Conservation (phyloP, 2,329 filamentous ascomycete species). For the Fusarium marasasianum region DNA sequence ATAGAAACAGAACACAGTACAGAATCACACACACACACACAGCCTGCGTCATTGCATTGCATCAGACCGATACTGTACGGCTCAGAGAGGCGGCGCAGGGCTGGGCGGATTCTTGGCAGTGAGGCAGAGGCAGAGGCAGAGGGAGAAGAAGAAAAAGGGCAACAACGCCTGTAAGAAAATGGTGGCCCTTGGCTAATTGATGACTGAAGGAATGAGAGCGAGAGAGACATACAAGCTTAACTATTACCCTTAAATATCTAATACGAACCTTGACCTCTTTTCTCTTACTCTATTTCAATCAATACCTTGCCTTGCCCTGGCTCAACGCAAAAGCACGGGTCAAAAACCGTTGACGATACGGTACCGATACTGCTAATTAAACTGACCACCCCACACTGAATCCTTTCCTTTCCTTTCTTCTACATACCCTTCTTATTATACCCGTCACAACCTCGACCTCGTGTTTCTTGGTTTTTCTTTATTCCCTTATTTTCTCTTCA, state of each 20-base stretch:
- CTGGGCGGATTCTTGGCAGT: constrained; percentile 31
- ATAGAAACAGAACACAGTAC: background rate
- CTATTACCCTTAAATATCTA: background rate
- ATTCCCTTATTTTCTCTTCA: background rate
- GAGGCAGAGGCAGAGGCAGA: constrained; percentile 8
- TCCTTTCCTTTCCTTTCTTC: background rate
- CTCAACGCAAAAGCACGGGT: constrained; percentile 1
- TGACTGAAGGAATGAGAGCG: background rate
- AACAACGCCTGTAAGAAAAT: constrained; percentile 22
- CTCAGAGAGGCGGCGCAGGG: constrained; percentile 28
- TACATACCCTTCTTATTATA: constrained; percentile 4
- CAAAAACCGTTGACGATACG: constrained; percentile 24
- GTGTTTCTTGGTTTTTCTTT: constrained; percentile 6
- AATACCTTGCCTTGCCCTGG: background rate
- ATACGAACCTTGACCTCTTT: background rate
- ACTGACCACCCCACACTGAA: constrained; percentile 20
- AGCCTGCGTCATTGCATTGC: constrained; percentile 6
- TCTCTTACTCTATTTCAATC: background rate
- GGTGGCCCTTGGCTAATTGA: constrained; percentile 6
- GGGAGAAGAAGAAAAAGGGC: background rate
- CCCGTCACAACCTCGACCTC: constrained; percentile 2
- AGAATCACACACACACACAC: background rate
- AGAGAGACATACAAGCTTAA: background rate
- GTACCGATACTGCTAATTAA: constrained; percentile 23
- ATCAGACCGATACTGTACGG: constrained; percentile 9